phyloP scores from a whole-genome alignment of 2,329 filamentous ascomycete genomes.

The Colletotrichum zoysiae region DNA sequence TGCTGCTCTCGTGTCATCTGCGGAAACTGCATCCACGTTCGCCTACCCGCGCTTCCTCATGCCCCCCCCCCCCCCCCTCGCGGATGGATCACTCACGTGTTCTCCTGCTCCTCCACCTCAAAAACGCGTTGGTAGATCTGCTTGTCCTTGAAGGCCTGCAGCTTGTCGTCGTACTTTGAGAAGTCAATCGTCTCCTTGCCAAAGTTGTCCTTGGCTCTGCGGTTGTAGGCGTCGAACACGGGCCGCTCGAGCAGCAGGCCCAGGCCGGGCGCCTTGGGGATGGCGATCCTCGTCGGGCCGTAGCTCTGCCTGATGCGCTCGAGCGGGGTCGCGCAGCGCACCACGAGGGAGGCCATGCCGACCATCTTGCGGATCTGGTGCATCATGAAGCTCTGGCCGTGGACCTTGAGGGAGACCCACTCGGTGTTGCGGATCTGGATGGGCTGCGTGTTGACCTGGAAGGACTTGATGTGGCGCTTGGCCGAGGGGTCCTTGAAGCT shows the following conservation, averaged over 20 bases:
- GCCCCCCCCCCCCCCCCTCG: conserved; percentile 31
- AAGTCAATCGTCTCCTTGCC: conserved; percentile 82
- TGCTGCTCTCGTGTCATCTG: conserved; percentile 82
- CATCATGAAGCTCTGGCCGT: conserved; percentile 99
- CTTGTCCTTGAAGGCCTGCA: conserved; percentile 89
- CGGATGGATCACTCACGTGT: conserved; percentile 73
- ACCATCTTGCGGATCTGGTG: conserved; percentile 99
- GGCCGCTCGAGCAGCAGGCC: conserved; percentile 91
- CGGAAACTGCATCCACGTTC: conserved; percentile 74
- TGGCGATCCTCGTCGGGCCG: conserved; percentile 78
- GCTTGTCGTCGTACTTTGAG: conserved; percentile 78
- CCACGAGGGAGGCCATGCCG: conserved; percentile 86
- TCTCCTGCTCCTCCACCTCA: conserved; percentile 86
- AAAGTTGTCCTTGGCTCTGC: conserved; percentile 72
- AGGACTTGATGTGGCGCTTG: conserved; percentile 93
- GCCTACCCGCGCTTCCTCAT: conserved; percentile 45
- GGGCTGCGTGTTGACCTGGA: conserved; percentile 80
- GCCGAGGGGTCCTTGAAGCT: conserved; percentile 82
- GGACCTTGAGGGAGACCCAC: conserved; percentile 95
- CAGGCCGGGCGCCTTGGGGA: conserved; percentile 92
- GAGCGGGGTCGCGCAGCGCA: conserved; percentile 84
- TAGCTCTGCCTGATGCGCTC: conserved; percentile 82
- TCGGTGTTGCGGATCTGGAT: conserved; percentile 92
- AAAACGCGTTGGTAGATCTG: conserved; percentile 96
- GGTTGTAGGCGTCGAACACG: conserved; percentile 92